Evolutionary conservation across 148 eudicot genomes (phyloP).

Genomic region (Euryodendron excelsum): DNA sequence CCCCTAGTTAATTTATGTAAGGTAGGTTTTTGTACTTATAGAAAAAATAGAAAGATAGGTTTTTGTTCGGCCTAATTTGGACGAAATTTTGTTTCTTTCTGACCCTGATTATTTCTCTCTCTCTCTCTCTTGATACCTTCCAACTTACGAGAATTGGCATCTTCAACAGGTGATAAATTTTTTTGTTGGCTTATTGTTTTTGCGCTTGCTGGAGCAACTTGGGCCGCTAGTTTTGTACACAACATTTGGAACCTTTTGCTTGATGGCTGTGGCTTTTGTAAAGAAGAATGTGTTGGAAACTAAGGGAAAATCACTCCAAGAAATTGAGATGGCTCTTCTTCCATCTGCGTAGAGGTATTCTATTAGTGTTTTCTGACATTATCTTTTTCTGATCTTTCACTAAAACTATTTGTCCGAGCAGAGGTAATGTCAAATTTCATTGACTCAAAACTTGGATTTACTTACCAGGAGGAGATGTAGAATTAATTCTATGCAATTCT

Average conservation of each 20-base stretch:
- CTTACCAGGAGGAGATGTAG: neutral
- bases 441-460: neutral
- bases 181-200: constrained; percentile 71
- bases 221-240: constrained; percentile 69
- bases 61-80: neutral
- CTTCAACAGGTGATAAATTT: constrained; percentile 70
- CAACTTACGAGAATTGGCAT: constrained; percentile 9
- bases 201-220: constrained; percentile 68
- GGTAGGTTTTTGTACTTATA: too few species aligned
- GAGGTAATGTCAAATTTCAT: neutral
- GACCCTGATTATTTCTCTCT: neutral
- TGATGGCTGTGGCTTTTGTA: constrained; percentile 57
- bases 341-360: constrained; percentile 47
- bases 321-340: constrained; percentile 77
- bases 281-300: constrained; percentile 81
- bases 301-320: constrained; percentile 83
- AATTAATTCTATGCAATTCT: neutral
- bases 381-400: neutral
- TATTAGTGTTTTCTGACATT: neutral
- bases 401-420: neutral
- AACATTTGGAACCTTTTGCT: constrained; percentile 62
- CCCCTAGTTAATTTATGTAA: neutral
- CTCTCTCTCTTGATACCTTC: constrained; percentile 2
- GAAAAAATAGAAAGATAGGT: too few species aligned
- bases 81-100: neutral